Base-by-base conservation (phyloP, 2,329 filamentous ascomycete species). In the Fusarium nematophilum region DNA sequence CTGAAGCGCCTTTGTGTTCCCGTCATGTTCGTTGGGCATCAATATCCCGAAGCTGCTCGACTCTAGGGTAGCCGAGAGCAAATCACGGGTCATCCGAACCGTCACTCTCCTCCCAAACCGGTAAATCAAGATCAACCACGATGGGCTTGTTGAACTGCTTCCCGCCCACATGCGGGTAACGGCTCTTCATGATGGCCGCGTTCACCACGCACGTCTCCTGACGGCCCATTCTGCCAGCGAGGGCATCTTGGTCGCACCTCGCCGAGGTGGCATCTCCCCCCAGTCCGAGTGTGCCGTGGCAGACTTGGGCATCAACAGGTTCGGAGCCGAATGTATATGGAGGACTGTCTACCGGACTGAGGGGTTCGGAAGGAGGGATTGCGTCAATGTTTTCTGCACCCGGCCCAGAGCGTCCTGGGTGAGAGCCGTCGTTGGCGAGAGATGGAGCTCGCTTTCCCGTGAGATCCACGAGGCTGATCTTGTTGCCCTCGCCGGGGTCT, bases 181-280 rank as follows among this genome's bases (percentile, higher is more conserved):
- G 87, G 17, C 81, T 87, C 36, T 86, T 86, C 81, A 90, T 84
- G 59, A 93, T 87, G 15, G 91, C 87, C 23, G 90, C 90, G 75
- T 96, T 96, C 65, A 95, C 83, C 47, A 96, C 78, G 70, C 88
- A 93, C 1, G 91, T 95, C 77, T 94, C 90, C 56, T 71, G 78
- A 65, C 85, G 80, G 38, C 79, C 78, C 62, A 76, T 71, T 25
- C 80, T 72, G 3, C 78, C 78, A 3, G 64, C 62, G 30, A 83
- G 69, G 3, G 77, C 79, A 38, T 66, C 66, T 26, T 71, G 63
- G 62, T 84, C 79, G 54, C 76, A 78, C 29, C 78, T 72, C 29
- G 64, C 67, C 14, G 79, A 80, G 13, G 75, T 76, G 17, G 78
- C 74, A 45, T 78, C 66, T 5, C 77, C 78, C 18, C 79, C 77